Base-by-base conservation (phyloP, 2,329 filamentous ascomycete species). In the Coccinonectria pachysandricola region DNA sequence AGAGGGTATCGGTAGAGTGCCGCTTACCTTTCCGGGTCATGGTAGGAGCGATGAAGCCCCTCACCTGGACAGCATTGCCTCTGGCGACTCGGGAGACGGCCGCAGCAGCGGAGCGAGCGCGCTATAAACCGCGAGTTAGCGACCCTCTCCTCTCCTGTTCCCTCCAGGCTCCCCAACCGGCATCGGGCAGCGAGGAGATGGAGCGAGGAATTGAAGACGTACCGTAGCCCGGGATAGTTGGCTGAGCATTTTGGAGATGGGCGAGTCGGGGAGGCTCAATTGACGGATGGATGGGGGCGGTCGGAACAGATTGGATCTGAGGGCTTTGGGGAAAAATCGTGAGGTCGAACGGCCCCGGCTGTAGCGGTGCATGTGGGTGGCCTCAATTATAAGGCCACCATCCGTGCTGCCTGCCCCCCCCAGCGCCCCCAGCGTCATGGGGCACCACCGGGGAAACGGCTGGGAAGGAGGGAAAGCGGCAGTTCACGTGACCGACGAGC, bases 11-110 rank as follows among this genome's bases (percentile, higher is more conserved):
- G n/a, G n/a, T n/a, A n/a, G n/a, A n/a, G n/a, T n/a, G n/a, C 16
- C 33, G 59, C 71, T 57, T 67, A 75, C 71, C 70, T 68, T 68
- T 64, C 54, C 71, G 64, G 39, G 69, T 68, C 44, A 72, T 62
- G 27, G 71, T 74, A 37, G 71, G 70, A 48, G 64, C 68, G 47
- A 74, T 70, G 53, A 74, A 74, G 49, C 60, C 60, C 52, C 71
- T 65, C 50, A 58, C 55, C 53, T 65, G 64, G 51, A 58, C 55
- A 44, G 60, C 43, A 49, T 49, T 49, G 36, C 36, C 39, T 42
- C 45, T 47, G 31, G 49, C 59, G 56, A 52, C 56, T 54, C 52
- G 64, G 60, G 48, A 64, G 50, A 52, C 65, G 56, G 49, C 47
- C 54, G 61, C 59, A 53, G 62, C 56, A 52, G 59, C 59, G 53